These are phyloP conservation scores for Sporothrix pseudoabietina DNA, from an alignment of 2,329 filamentous ascomycete species.

Conservation along the genomic window DNA sequence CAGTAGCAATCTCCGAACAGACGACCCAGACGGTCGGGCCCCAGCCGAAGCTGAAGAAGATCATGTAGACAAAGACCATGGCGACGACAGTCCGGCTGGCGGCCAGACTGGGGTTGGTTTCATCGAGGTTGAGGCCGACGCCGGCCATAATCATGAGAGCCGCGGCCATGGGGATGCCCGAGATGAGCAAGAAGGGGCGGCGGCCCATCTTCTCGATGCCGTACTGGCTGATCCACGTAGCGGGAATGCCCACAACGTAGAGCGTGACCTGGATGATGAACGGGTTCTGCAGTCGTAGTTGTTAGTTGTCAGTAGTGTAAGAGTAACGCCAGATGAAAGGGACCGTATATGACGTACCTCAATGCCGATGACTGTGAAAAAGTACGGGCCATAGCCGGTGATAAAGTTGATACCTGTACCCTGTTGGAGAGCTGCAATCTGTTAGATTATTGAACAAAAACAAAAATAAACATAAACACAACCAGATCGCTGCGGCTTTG, in stretches of 20 bases:
- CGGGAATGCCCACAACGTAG: constrained; percentile 8
- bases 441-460: background rate
- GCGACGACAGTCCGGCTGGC: constrained; percentile 14
- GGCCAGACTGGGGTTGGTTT: background rate
- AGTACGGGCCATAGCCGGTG: constrained; percentile 15
- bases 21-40: constrained; percentile 4
- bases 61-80: constrained; percentile 15
- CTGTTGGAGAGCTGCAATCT: constrained; percentile 2
- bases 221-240: constrained; percentile 10
- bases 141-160: constrained; percentile 22
- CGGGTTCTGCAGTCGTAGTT: background rate
- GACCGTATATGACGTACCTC: background rate
- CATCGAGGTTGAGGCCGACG: constrained; percentile 9
- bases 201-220: constrained; percentile 19
- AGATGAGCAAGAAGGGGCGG: constrained; percentile 3
- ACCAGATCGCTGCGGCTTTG: background rate
- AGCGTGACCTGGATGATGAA: constrained; percentile 19
- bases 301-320: too few species aligned
- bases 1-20: constrained; percentile 6
- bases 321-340: background rate
- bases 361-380: constrained; percentile 18
- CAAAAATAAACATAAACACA: too few species aligned
- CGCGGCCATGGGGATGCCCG: constrained; percentile 9
- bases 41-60: constrained; percentile 18
- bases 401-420: constrained; percentile 20